These are phyloP conservation scores for Arthrobotrys megalospora DNA, from an alignment of 2,329 filamentous ascomycete species.

Conservation along the genomic window DNA sequence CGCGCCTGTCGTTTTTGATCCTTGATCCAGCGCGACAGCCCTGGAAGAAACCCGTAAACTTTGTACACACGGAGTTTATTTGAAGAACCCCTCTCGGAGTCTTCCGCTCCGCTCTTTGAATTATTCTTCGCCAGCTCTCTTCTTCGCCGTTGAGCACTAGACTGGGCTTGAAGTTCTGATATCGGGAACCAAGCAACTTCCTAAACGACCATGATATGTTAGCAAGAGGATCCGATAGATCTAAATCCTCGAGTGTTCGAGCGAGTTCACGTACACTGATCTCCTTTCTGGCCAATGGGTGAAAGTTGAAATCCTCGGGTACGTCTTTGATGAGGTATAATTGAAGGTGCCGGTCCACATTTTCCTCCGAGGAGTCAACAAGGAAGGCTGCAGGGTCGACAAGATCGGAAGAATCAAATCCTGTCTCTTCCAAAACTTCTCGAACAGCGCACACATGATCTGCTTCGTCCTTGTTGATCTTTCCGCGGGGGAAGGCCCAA, in stretches of 20 bases:
- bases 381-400: conserved; percentile 81
- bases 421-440: conserved; percentile 97
- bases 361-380: conserved; percentile 74
- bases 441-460: conserved; percentile 93
- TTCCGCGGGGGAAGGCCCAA: conserved; percentile 97
- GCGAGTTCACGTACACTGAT: conserved; percentile 75
- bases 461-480: conserved; percentile 97
- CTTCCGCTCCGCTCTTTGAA: conserved; percentile 73
- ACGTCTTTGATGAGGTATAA: conserved; percentile 93
- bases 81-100: conserved; percentile 71
- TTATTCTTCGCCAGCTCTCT: conserved; percentile 77
- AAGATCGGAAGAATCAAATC: conserved; percentile 86
- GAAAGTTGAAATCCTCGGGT: conserved; percentile 87
- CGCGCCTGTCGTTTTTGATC: conserved; percentile 46
- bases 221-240: conserved; percentile 23
- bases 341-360: conserved; percentile 84
- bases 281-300: conserved; percentile 92
- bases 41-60: conserved; percentile 91
- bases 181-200: conserved; percentile 59
- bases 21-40: conserved; percentile 87
- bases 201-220: conserved; percentile 20
- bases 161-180: conserved; percentile 50
- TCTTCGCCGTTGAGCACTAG: conserved; percentile 28
- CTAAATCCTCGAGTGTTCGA: neutral
- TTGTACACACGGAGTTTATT: conserved; percentile 95